Percentiles rank a stretch among this genome's conserved stretches.
Conservation (phyloP, 805 yeast species). For the Kluyveromyces aestuarii region DNA sequence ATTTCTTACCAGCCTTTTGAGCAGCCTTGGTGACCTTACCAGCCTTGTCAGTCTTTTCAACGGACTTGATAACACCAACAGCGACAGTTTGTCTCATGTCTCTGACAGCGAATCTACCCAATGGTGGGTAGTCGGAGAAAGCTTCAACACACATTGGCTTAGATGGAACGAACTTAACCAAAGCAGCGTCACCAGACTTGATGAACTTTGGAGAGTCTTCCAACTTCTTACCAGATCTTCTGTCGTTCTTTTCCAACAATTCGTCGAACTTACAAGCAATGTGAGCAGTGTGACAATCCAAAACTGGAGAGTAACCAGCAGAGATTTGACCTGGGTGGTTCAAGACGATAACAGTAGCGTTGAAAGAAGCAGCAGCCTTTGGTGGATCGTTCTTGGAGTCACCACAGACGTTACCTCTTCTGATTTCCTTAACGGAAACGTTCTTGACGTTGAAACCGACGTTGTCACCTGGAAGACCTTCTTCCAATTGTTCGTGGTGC, state of each 20-base stretch:
- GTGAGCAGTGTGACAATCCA: constrained; percentile 91
- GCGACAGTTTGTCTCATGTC: constrained; percentile 99
- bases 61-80: constrained; percentile 97
- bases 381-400: constrained; percentile 88
- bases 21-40: constrained; percentile 98
- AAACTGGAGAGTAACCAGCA: constrained; percentile 86
- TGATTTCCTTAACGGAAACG: constrained; percentile 80
- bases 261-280: constrained; percentile 82
- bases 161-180: constrained; percentile 79
- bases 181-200: constrained; percentile 95
- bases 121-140: constrained; percentile 90
- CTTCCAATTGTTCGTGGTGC: constrained; percentile 74
- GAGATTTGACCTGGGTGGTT: constrained; percentile 90
- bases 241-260: constrained; percentile 77
- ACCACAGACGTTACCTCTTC: constrained; percentile 91
- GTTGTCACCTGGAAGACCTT: constrained; percentile 88
- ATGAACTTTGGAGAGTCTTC: constrained; percentile 89
- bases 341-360: constrained; percentile 78
- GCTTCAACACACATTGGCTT: constrained; percentile 95
- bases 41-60: constrained; percentile 76
- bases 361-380: constrained; percentile 68
- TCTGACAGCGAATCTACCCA: constrained; percentile 98
- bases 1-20: constrained; percentile 29
- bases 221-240: constrained; percentile 85
- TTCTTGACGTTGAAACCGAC: constrained; percentile 88